Conservation (phyloP, 768 basidiomycete genomes). For the Termitomyces sp. region DNA sequence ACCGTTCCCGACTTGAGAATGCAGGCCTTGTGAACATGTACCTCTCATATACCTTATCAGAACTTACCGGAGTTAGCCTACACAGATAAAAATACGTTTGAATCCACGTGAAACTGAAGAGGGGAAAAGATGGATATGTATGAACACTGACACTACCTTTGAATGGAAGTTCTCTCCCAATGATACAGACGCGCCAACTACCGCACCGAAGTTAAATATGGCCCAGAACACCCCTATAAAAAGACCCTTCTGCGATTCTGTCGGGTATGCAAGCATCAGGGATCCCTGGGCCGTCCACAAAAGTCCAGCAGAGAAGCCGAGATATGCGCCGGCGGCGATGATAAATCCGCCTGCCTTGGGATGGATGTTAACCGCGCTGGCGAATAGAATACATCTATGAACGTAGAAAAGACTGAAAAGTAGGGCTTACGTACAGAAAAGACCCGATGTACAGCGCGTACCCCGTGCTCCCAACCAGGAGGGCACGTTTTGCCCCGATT, state of each 20-base stretch:
- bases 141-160: conserved; percentile 30
- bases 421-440: conserved; percentile 48
- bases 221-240: conserved; percentile 81
- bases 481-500: conserved; percentile 69
- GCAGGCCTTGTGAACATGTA: background rate
- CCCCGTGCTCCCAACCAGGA: conserved; percentile 68
- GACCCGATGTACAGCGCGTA: conserved; percentile 75
- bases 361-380: conserved; percentile 67
- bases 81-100: background rate
- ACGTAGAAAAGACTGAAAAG: background rate
- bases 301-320: conserved; percentile 66
- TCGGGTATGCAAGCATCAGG: conserved; percentile 80
- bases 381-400: background rate
- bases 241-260: conserved; percentile 69
- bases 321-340: conserved; percentile 63
- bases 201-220: conserved; percentile 78
- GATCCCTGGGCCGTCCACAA: conserved; percentile 86
- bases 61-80: conserved; percentile 36
- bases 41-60: background rate
- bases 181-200: conserved; percentile 73
- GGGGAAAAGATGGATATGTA: conserved; percentile 13
- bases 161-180: conserved; percentile 67
- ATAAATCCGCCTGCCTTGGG: conserved; percentile 55
- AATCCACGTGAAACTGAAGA: background rate
- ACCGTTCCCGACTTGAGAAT: conserved; percentile 51